These are phyloP conservation scores for Mycosphaerella sp. DNA, from an alignment of 2,329 filamentous ascomycete species.

Conservation along the genomic window DNA sequence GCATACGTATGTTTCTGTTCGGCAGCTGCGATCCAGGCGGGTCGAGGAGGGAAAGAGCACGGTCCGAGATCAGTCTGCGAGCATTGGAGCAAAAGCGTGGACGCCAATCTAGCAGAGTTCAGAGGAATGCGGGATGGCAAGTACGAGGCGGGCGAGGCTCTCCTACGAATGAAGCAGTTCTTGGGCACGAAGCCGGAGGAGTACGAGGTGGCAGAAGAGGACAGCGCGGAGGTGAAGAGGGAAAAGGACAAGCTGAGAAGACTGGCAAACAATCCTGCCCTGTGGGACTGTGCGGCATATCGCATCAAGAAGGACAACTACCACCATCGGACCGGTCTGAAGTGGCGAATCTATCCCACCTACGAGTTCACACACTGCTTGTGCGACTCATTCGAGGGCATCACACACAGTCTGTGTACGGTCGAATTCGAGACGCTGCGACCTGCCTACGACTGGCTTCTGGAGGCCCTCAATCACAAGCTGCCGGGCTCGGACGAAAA, in stretches of 20 bases:
- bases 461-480: conserved; percentile 74
- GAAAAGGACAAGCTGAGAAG: conserved; percentile 32
- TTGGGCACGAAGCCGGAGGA: conserved; percentile 42
- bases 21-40: conserved; percentile 71
- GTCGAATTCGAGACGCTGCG: conserved; percentile 83
- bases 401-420: conserved; percentile 89
- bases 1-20: conserved; percentile 84
- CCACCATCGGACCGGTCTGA: conserved; percentile 71
- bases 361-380: conserved; percentile 86
- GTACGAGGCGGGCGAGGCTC: conserved; percentile 76
- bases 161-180: conserved; percentile 90
- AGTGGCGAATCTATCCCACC: conserved; percentile 91
- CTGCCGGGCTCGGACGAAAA: conserved; percentile 52
- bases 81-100: conserved; percentile 67
- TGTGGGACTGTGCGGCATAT: conserved; percentile 95
- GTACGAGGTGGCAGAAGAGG: conserved; percentile 30
- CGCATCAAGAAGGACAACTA: conserved; percentile 66
- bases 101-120: conserved; percentile 76
- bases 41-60: conserved; percentile 69
- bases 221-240: conserved; percentile 31
- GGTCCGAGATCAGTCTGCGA: conserved; percentile 70
- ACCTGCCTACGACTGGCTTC: conserved; percentile 86
- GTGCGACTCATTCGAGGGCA: conserved; percentile 85
- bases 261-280: conserved; percentile 73
- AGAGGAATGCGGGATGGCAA: conserved; percentile 85